A percentile compares a stretch with the other conserved stretches of the same genome.
Conservation (phyloP, 2,329 filamentous ascomycete genomes). For the Lithohypha guttulata region DNA sequence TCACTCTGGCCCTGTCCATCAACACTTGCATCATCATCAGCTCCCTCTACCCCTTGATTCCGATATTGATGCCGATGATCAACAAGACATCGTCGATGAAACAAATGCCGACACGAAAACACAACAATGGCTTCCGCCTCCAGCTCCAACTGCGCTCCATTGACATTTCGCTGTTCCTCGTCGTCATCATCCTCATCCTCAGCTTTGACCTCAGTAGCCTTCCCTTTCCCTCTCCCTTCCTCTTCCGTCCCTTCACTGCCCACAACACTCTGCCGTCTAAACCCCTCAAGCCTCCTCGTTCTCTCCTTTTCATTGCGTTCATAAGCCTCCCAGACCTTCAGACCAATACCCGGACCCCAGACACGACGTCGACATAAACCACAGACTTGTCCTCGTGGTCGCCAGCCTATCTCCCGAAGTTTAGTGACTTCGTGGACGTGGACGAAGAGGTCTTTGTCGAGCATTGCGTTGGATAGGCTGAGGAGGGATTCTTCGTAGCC, state of each 20-base stretch:
- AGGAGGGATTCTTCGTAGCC: constrained; percentile 89
- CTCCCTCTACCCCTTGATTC: no score
- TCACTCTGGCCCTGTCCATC: no score
- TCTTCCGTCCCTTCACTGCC: constrained; percentile 7
- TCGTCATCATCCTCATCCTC: constrained; percentile 4
- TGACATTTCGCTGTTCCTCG: constrained; percentile 9
- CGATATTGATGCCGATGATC: no score
- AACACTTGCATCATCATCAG: no score
- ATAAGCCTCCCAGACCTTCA: constrained; percentile 72
- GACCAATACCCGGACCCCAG: constrained; percentile 80
- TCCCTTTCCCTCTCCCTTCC: constrained; percentile 13
- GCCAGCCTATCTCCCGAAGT: constrained; percentile 76
- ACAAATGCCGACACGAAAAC: constrained; percentile 40
- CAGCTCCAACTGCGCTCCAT: neutral
- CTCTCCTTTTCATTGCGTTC: constrained; percentile 33
- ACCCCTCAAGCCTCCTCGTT: constrained; percentile 1
- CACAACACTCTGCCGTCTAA: constrained; percentile 8
- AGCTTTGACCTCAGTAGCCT: constrained; percentile 11
- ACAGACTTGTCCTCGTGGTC: constrained; percentile 74
- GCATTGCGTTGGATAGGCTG: constrained; percentile 68
- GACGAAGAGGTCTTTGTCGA: constrained; percentile 81
- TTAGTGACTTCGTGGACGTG: constrained; percentile 65
- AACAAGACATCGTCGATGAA: constrained; percentile 37
- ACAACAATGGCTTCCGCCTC: constrained; percentile 30
- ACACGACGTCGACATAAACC: constrained; percentile 72